Evolutionary conservation across 2,329 filamentous ascomycete genomes (phyloP), one percentile per base, ranked within the genome.

Genomic region (Verticillium zaregamsianum): DNA sequence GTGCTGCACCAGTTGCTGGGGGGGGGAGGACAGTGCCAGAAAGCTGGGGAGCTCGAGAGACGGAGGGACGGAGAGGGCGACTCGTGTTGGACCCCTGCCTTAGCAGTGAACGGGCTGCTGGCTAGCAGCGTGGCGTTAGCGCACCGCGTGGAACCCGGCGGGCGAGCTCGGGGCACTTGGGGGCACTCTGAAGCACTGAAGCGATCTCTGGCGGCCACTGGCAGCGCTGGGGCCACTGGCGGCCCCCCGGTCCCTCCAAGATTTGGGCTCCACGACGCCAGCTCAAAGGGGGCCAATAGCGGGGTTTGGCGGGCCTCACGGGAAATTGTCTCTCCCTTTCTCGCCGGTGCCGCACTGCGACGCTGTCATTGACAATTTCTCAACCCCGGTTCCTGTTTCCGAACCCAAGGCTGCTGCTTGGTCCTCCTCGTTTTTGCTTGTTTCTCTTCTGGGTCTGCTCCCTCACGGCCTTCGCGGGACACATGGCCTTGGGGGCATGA

Each of bases 321-420:
- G 57, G 57, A 58, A 45, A 58, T 58, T 58, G 57, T 58, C 57
- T 58, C 57, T 58, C 39, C 57, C 57, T 58, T n/a, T 58, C 32
- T 58, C 20, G 57, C 20, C 28, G 45, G 23, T 14, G 45, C 45
- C n/a, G 33, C 33, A 52, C 37, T 58, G 37, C 31, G 17, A 59
- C 17, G n/a, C 28, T 37, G 55, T 57, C 55, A 25, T 37, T 28
- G 55, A 28, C 54, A 56, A 32, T 56, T 25, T 35, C 37, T 57
- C 55, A 37, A 37, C 58, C 62, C 61, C 58, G 35, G 55, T 55
- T 55, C 25, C 54, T 49, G 17, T 55, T 49, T 59, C 37, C 59
- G 39, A 45, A 33, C 54, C 11, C 54, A 3, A n/a, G 54, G 28
- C 33, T 15, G 33, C 54, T 40, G 15, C 31, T 37, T 20, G 60